These are phyloP conservation scores for Epichloe elymi DNA, from an alignment of 2,329 filamentous ascomycete species.

Conservation along the genomic window DNA sequence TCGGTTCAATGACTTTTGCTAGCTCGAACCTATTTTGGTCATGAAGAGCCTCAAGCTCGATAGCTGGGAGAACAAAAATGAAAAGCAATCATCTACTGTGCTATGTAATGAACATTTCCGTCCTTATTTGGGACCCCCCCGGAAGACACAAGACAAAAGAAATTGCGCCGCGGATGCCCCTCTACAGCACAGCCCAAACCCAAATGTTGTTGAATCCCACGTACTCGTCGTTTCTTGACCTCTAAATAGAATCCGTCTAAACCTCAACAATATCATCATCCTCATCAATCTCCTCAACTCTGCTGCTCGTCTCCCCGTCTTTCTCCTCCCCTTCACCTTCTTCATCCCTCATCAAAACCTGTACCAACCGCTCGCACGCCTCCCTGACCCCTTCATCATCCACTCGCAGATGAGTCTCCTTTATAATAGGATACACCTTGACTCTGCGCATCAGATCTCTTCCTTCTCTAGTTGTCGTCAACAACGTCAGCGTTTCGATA, in stretches of 20 bases:
- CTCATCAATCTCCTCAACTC: conserved; percentile 33
- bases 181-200: background rate
- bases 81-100: background rate
- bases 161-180: background rate
- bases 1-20: background rate
- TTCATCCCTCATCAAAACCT: conserved; percentile 76
- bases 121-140: background rate
- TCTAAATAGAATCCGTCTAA: conserved; percentile 15
- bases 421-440: conserved; percentile 78
- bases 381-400: conserved; percentile 71
- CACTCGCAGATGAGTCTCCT: conserved; percentile 70
- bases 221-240: background rate
- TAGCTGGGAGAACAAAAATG: too few species aligned
- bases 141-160: background rate
- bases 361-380: conserved; percentile 77
- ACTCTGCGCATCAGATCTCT: conserved; percentile 61
- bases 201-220: background rate
- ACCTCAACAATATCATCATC: conserved; percentile 44
- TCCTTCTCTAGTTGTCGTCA: conserved; percentile 66
- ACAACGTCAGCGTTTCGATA: conserved; percentile 71
- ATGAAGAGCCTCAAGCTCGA: background rate
- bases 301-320: conserved; percentile 16
- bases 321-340: conserved; percentile 30
- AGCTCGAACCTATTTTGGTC: background rate
- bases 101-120: background rate